A percentile compares a stretch with the other conserved stretches of the same genome.
phyloP scores from a whole-genome alignment of 164 flowering plant genomes.

The Akebia trifoliata region DNA sequence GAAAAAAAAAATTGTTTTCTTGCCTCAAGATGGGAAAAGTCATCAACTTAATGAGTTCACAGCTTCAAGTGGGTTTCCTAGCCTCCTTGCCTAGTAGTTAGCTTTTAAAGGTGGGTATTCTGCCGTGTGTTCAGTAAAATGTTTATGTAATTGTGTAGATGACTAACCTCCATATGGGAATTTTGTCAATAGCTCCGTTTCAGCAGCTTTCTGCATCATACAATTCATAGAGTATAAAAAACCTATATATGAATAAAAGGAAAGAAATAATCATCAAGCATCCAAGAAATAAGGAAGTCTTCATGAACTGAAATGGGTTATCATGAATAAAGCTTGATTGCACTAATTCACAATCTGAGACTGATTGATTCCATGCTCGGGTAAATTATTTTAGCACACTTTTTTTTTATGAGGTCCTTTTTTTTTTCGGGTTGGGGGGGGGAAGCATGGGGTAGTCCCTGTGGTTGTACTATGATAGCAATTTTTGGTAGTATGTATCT shows the following conservation, averaged over 20 bases:
- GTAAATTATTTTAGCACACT: too few relatives aligned
- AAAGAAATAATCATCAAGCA: not conserved
- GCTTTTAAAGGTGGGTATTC: not conserved
- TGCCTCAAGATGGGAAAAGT: not conserved
- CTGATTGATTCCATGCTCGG: too few relatives aligned
- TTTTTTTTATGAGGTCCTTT: too few relatives aligned
- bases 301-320: not conserved
- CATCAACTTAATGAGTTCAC: not conserved
- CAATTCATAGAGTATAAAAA: not conserved
- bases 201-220: constrained; percentile 78
- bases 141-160: not conserved
- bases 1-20: not conserved
- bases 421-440: too few relatives aligned
- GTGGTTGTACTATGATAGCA: too few relatives aligned
- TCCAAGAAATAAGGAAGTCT: not conserved
- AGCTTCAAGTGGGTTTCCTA: too few relatives aligned
- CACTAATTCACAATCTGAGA: not conserved
- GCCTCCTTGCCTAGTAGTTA: not conserved
- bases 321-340: not conserved
- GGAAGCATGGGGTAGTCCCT: too few relatives aligned
- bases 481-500: too few relatives aligned
- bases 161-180: constrained; percentile 83
- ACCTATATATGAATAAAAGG: not conserved
- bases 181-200: constrained; percentile 71
- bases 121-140: not conserved